Base-by-base conservation (phyloP, 495 filamentous ascomycete species). In the Neurospora sp. region DNA sequence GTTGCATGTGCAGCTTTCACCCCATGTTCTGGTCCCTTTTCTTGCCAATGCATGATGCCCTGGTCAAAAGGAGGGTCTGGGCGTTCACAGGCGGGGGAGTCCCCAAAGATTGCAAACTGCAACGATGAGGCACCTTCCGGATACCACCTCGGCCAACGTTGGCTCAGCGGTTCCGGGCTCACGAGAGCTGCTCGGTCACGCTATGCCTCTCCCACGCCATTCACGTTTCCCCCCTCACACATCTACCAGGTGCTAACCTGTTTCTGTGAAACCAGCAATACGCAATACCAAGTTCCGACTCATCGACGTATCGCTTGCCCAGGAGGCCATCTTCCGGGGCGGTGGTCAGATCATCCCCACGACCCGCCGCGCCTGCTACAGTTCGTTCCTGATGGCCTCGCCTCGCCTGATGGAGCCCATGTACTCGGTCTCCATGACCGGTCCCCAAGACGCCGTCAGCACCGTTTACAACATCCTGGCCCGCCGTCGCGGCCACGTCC, bases 301-400 rank as follows among this genome's bases (percentile, higher is more conserved):
- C 79, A 98, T 94, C 72, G 96, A 98, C 78, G 89, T 97, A 61
- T 87, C 91, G 37, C 89, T 99, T 41, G 96, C 93, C 38, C 85
- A 89, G 69, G 93, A 97, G 81, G 90, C 94, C 39, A 98, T 98
- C 78, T 96, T 94, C 83, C 87, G 96, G 69, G 96, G 96, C 41
- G 95, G 94, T 68, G 96, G 96, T 38, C 96, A 99, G 80, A 97
- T 99, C 79, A 99, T 99, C 78, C 96, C 96, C 69, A 98, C 96
- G 0, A 87, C 94, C 61, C 91, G 96, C 39, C 90, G 96, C 39
- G 93, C 95, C 22, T 92, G 95, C 79, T 99, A 99, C 80, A 92
- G 89, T 1, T 95, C 93, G 18, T 99, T 99, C 86, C 84, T 99
- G 20, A 98, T 98, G 93, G 96, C 96, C 39, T 95, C 93, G 27